Evolutionary conservation across 208 protist genomes (phyloP).

Genomic region (Wallacemonas sp.): DNA sequence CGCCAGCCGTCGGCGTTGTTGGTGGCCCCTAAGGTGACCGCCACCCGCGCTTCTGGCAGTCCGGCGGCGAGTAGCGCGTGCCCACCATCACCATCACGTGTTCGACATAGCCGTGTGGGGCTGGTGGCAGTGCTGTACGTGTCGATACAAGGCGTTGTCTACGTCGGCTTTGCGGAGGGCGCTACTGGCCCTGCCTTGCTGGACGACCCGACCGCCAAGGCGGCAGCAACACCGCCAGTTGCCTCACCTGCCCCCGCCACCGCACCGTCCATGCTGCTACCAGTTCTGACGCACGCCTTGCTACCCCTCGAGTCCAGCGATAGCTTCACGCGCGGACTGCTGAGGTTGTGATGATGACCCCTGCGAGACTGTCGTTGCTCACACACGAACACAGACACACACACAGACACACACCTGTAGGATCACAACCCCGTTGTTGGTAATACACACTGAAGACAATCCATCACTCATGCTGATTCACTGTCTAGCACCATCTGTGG

Average conservation of each 20-base stretch:
- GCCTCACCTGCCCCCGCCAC: background rate
- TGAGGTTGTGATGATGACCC: slow-evolving; percentile 21
- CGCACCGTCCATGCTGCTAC: background rate
- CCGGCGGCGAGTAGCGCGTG: too few relatives aligned
- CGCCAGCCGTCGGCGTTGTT: background rate
- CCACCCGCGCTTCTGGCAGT: too few relatives aligned
- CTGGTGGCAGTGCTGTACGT: slow-evolving; percentile 71
- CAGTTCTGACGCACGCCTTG: slow-evolving; percentile 16
- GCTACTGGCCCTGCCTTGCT: background rate
- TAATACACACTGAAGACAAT: too few relatives aligned
- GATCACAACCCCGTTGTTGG: too few relatives aligned
- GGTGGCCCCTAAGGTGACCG: too few relatives aligned
- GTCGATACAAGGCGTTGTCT: slow-evolving; percentile 45
- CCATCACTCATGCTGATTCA: too few relatives aligned
- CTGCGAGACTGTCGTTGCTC: too few relatives aligned
- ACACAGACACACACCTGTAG: background rate
- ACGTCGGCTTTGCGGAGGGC: slow-evolving; percentile 32
- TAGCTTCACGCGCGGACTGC: slow-evolving; percentile 42
- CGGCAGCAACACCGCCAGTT: background rate
- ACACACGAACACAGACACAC: too few relatives aligned
- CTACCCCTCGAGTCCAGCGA: slow-evolving; percentile 30
- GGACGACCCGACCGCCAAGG: background rate
- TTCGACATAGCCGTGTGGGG: slow-evolving; percentile 33
- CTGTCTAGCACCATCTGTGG: too few relatives aligned
- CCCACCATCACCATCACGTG: too few relatives aligned